A percentile compares a stretch with the other conserved stretches of the same genome.
phyloP scores from a whole-genome alignment of 148 eudicot species.

The Rhododendron molle region DNA sequence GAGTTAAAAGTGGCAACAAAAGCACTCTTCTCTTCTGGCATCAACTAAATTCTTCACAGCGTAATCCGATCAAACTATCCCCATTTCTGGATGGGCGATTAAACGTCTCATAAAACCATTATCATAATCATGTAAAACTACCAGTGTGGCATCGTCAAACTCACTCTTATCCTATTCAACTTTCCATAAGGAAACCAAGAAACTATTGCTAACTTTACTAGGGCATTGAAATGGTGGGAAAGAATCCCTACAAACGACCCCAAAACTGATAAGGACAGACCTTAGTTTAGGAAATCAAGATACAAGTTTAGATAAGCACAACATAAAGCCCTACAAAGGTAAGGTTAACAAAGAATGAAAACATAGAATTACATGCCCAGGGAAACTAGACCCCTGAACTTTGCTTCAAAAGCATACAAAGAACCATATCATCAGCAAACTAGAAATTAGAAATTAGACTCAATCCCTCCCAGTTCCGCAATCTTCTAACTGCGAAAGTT shows the following conservation, averaged over 20 bases:
- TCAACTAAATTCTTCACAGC: neutral
- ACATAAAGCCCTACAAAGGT: neutral
- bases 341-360: neutral
- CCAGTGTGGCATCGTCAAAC: neutral
- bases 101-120: neutral
- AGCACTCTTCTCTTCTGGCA: neutral
- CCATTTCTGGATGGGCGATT: neutral
- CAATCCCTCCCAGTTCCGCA: neutral
- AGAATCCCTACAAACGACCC: neutral
- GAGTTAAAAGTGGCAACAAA: neutral
- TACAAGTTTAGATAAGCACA: neutral
- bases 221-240: neutral
- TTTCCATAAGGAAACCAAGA: neutral
- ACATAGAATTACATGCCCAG: neutral
- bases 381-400: neutral
- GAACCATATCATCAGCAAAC: neutral
- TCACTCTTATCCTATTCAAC: neutral
- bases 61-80: neutral
- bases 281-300: neutral
- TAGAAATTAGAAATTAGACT: neutral
- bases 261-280: neutral
- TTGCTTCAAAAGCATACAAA: neutral
- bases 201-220: neutral
- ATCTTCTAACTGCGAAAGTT: neutral
- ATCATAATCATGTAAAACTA: neutral